Evolutionary conservation across 441 rosid genomes (phyloP), one percentile per base, ranked within the genome.

Genomic region (Euphorbia corollata): DNA sequence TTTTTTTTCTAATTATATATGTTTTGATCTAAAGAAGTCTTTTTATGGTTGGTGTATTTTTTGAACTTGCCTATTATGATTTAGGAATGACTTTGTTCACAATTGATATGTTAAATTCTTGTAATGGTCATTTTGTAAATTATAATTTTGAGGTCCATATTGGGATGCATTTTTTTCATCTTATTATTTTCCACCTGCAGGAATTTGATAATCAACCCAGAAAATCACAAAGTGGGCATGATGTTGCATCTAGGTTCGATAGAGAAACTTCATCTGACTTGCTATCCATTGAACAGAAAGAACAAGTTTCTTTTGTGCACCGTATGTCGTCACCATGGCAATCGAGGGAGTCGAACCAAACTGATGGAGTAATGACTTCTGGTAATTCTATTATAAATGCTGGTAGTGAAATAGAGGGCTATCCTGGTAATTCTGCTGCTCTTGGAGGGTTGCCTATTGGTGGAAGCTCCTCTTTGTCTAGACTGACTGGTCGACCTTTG

Each of bases 231-330:
- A 73, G 71, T 65, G 57, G 74, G 60, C 81, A 72, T 57, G 84
- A 75, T 62, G 59, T 32, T 19, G 80, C 72, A 57, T 67, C 90
- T 51, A 82, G 82, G 77, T 71, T 77, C 75, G 87, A 84, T 59
- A 69, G 71, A 67, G 87, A 75, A 59, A 80, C 75, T 54, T 71
- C 85, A 20, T 75, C 81, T 16, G 86, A 82, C 67, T 73, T 80
- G 39, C 74, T 75, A 43, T 75, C 87, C 65, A 72, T 73, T 48
- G 92, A 90, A 65, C 93, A 74, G 74, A 86, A 81, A 75, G 92
- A 85, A n/a, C 77, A 74, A 71, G 55, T 71, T 63, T 53, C 77
- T 59, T 71, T 63, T 68, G 85, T 81, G 64, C 79, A 55, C 54
- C 71, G 65, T 83, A 61, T 72, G 41, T 48, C 88, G 50, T 78